phyloP scores from a whole-genome alignment of 306 rosid species.

The Parietaria judaica region DNA sequence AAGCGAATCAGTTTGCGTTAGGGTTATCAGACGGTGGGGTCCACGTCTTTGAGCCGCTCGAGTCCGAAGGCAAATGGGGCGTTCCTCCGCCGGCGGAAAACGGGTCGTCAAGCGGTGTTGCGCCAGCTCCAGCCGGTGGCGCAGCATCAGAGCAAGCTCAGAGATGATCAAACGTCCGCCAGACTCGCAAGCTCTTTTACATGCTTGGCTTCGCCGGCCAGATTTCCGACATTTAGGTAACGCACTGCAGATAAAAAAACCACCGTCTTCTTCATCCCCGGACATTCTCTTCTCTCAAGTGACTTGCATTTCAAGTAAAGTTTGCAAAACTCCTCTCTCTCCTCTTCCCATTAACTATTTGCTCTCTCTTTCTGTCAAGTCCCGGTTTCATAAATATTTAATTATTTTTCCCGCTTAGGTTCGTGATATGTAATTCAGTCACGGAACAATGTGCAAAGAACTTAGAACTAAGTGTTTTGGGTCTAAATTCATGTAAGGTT shows the following conservation, averaged over 20 bases:
- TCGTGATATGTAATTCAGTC: constrained; percentile 34
- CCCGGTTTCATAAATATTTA: constrained; percentile 39
- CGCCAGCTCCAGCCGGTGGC: constrained; percentile 63
- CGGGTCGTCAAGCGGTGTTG: constrained; percentile 64
- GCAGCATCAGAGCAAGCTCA: constrained; percentile 75
- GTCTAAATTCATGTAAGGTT: constrained; percentile 27
- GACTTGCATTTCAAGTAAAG: neutral
- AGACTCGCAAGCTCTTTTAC: constrained; percentile 63
- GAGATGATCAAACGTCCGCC: constrained; percentile 54
- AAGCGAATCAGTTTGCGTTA: constrained; percentile 80
- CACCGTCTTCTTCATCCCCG: neutral
- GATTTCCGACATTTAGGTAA: constrained; percentile 30
- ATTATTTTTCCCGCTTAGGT: constrained; percentile 18
- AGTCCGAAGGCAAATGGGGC: constrained; percentile 92
- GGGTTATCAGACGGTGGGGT: constrained; percentile 93
- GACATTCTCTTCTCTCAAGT: neutral
- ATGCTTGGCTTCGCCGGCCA: constrained; percentile 50
- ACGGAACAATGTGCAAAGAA: constrained; percentile 32
- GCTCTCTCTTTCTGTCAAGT: constrained; percentile 8
- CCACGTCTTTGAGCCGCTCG: constrained; percentile 88
- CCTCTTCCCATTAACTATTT: neutral
- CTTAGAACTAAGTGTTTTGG: constrained; percentile 29
- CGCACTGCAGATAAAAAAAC: neutral
- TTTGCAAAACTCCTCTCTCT: neutral
- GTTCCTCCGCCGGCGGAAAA: constrained; percentile 74